Base-by-base conservation (phyloP, 805 yeast species). In the Candida piceae region DNA sequence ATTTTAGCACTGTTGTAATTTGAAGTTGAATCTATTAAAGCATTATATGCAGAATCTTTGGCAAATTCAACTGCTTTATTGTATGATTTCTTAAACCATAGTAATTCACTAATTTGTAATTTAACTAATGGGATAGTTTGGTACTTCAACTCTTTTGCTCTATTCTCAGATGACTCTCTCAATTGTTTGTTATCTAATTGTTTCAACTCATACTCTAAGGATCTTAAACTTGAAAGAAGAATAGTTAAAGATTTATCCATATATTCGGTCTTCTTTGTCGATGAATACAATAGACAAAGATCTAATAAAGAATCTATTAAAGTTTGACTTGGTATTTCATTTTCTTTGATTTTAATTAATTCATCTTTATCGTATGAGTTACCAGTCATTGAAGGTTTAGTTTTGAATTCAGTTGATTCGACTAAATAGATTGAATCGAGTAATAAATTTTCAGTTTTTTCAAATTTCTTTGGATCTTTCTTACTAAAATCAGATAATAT, bases 81-180 rank as follows among this genome's bases (percentile, higher is more conserved):
- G 3, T 55, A 44, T 3, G 59, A 35, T 1, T 60, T 58, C 22
- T 61, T 56, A 23, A 49, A 49, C 64, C 70, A 69, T 2, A 69
- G 41, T 5, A 70, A 45, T 44, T 70, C 74, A 29, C 72, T 63
- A 7, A 69, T 49, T 42, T 69, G 66, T 25, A 64, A 54, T 45
- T 65, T 66, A 24, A 70, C 36, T 31, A 68, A 41, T 6, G 74
- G 70, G 5, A 57, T 52, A 25, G 41, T 40, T 36, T 62, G 64
- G 27, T 39, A 50, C 32, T 51, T 49, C 7, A 62, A 31, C 32
- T 51, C 53, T 28, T 42, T 37, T 1, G 52, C 27, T 32, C 63
- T 42, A 16, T 45, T 41, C 23, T 53, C 51, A 21, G 40, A 34
- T 29, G 17, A 32, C 40, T 42, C 26, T 42, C 38, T 13, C 38